Base-by-base conservation (phyloP, 345 rosid genomes). In the Melastoma malabathricum region DNA sequence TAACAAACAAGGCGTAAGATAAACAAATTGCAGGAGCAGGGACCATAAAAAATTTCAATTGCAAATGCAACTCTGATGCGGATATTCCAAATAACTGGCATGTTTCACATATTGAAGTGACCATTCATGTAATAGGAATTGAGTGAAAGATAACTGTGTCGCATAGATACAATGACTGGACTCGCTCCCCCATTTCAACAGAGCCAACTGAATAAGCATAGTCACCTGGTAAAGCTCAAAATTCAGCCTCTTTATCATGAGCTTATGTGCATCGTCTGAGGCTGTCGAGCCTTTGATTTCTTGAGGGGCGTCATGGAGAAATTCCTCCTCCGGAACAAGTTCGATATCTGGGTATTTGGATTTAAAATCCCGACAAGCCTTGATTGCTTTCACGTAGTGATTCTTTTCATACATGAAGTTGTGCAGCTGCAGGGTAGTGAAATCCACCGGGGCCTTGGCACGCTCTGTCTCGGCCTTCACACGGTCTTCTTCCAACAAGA, bases 371-470 rank as follows among this genome's bases (percentile, higher is more conserved):
- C 73, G 82, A 38, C 86, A 84, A 22, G 95, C 71, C 64, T 77
- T 87, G 15, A 71, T 87, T 27, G 96, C 96, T 72, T 92, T 92
- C 9, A 75, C 60, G 47, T 92, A 92, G 58, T 82, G 89, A 34
- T 81, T 79, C 73, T 84, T 92, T 86, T 92, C 98, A 48, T 92
- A 92, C 90, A 81, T 82, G 60, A 87, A 70, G 66, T 77, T 92
- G 47, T 87, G 93, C 23, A 82, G 82, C 76, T 82, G 82, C 68
- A 92, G 54, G 1, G 95, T 72, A 52, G 95, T 81, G 52, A 76
- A 75, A 55, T 92, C 95, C 48, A 87, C 74, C 0, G 95, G 86
- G 17, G 86, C 81, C 62, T 87, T 87, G 5, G 84, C 79, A 13
- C 67, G 69, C 48, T 84, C 96, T 10, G 78, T 87, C 59, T 82